phyloP scores from a whole-genome alignment of 106 monocot species.

The Gastrodia elata region DNA sequence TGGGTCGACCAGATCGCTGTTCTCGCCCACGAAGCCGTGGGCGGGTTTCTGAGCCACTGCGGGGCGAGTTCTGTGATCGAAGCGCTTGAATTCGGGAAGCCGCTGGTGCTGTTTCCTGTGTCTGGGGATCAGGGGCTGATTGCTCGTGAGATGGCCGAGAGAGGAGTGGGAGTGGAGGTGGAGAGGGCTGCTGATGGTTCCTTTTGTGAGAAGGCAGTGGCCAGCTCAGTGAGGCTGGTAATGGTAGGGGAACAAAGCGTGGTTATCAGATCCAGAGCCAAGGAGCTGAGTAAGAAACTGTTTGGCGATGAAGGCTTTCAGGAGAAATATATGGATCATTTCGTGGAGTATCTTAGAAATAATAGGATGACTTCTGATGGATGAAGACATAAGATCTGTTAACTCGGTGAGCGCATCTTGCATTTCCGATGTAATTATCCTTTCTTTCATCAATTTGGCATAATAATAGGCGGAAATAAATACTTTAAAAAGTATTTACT shows the following conservation, averaged over 20 bases:
- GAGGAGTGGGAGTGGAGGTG: conserved; percentile 31
- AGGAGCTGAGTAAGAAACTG: not conserved
- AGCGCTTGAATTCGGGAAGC: conserved; percentile 11
- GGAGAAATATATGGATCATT: too few species aligned
- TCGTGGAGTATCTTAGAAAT: too few species aligned
- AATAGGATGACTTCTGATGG: too few species aligned
- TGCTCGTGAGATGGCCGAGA: conserved; percentile 27
- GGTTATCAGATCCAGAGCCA: conserved; percentile 2
- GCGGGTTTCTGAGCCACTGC: not conserved
- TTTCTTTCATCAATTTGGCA: too few species aligned
- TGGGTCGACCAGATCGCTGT: conserved; percentile 10
- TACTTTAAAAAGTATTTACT: too few species aligned
- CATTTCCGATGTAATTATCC: too few species aligned
- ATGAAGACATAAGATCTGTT: too few species aligned
- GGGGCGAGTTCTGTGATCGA: conserved; percentile 11
- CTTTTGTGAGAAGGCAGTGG: conserved; percentile 26
- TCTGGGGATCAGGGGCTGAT: conserved; percentile 47
- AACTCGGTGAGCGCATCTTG: too few species aligned
- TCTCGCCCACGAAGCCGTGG: conserved; percentile 10
- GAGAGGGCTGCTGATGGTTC: conserved; percentile 26
- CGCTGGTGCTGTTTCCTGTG: conserved; percentile 30
- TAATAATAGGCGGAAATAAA: too few species aligned
- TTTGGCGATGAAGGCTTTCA: conserved; percentile 18
- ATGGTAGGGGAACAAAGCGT: conserved; percentile 28
- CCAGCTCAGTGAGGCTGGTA: conserved; percentile 23